A percentile compares a stretch with the other conserved stretches of the same genome.
Evolutionary conservation across 192 early-diverging fungal species (phyloP).

Genomic region (Umbelopsis vinacea): DNA sequence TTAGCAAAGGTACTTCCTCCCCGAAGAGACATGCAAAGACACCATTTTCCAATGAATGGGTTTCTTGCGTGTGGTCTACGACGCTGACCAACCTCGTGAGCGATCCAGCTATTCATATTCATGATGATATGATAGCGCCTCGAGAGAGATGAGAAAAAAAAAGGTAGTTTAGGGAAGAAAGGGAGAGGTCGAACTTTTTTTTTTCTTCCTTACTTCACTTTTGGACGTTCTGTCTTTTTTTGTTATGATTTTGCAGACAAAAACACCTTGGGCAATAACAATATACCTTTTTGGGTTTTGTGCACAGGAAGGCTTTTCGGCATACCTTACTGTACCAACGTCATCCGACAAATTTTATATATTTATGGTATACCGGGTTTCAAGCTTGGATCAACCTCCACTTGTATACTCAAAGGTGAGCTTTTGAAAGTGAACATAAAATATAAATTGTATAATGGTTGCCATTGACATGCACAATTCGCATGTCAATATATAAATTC

Average conservation of each 20-base stretch:
- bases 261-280: conserved; percentile 6
- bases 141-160: background rate
- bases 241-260: conserved; percentile 6
- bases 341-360: no score
- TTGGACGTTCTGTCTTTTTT: background rate
- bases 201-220: background rate
- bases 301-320: background rate
- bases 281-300: conserved; percentile 10
- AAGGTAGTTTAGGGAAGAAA: background rate
- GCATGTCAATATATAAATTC: no score
- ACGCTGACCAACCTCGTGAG: background rate
- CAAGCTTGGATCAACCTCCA: no score
- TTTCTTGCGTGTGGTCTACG: background rate
- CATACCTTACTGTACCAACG: no score
- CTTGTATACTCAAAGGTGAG: no score
- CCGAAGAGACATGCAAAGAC: conserved; percentile 38
- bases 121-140: background rate
- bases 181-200: no score
- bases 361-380: no score
- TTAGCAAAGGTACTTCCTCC: conserved; percentile 33
- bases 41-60: conserved; percentile 29
- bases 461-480: no score
- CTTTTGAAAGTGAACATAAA: no score
- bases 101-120: conserved; percentile 8
- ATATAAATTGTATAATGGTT: no score